Percentiles rank a stretch among this genome's conserved stretches.
phyloP scores from a whole-genome alignment of 768 basidiomycete species.

The Filobasidium wieringae region DNA sequence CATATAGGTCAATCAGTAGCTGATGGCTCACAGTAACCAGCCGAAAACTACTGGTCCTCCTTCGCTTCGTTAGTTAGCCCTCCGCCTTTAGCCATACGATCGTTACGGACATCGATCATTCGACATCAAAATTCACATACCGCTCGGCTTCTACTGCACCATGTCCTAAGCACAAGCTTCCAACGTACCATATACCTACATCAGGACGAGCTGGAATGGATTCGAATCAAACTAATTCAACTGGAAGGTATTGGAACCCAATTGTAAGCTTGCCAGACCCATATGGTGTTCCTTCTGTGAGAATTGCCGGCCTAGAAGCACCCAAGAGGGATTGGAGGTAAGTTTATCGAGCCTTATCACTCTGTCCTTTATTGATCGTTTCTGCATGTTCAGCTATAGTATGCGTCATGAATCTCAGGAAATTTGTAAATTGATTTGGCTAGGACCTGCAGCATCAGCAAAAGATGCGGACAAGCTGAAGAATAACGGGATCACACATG shows the following conservation, averaged over 20 bases:
- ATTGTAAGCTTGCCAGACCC: neutral
- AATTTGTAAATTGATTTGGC: slow-evolving; percentile 32
- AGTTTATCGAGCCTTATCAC: neutral
- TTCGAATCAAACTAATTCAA: neutral
- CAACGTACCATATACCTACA: too few relatives aligned
- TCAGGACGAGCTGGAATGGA: too few relatives aligned
- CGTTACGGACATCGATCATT: too few relatives aligned
- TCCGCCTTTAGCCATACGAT: too few relatives aligned
- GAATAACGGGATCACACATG: slow-evolving; percentile 33
- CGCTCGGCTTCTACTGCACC: too few relatives aligned
- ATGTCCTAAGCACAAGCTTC: too few relatives aligned
- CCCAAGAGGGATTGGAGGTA: slow-evolving; percentile 9
- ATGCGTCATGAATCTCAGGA: slow-evolving; percentile 38
- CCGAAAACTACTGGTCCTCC: too few relatives aligned
- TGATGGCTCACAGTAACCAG: too few relatives aligned
- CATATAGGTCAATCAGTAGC: neutral
- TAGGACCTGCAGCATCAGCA: slow-evolving; percentile 36
- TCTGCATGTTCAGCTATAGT: slow-evolving; percentile 27
- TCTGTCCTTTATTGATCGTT: neutral
- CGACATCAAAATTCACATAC: too few relatives aligned
- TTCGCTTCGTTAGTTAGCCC: too few relatives aligned
- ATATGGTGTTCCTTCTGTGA: neutral
- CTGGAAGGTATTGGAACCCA: neutral
- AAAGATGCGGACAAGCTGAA: slow-evolving; percentile 23
- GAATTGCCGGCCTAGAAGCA: neutral